Evolutionary conservation across 164 flowering plant genomes (phyloP), one percentile per base, ranked within the genome.

Genomic region (Dillenia suffruticosa): DNA sequence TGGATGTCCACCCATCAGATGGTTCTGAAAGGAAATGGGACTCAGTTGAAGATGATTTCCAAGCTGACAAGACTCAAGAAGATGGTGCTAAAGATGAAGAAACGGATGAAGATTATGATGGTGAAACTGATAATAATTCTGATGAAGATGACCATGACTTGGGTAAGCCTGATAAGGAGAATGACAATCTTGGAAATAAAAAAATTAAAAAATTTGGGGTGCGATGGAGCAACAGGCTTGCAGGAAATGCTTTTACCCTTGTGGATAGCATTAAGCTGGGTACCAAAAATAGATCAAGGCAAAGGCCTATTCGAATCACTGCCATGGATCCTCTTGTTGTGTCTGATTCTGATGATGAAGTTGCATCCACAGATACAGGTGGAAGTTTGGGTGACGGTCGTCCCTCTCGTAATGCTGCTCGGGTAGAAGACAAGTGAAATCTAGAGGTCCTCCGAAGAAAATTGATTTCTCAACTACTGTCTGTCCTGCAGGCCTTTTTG

Each of bases 341-440:
- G 47, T 75, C 64, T 13, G 76, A 79, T 57, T 76, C 83, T 19
- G 83, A 77, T 22, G 78, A 74, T 61, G 86, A 62, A 46, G 54
- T 17, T 10, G 59, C 54, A 26, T 53, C 57, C 40, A 32, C 6
- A 32, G 40, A 32, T 32, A 4, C 40, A 32, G 40, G 40, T n/a
- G 67, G 57, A 9, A 54, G 59, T 2, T 64, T 46, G 8, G 22
- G 47, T 2, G 17, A 26, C 5, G 64, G 46, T 15, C 32, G 26
- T 12, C 19, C 17, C 7, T 59, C 59, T 50, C 11, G 5, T 16
- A 62, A 17, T 43, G 32, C 32, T 44, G 62, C 45, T 57, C 9
- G 5, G 11, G 63, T 50, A 9, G 61, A 56, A 14, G 40, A 47
- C 24, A 45, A 45, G 7, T 16, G 43, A 47, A 16, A 40, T 54